A percentile compares a stretch with the other conserved stretches of the same genome.
Conservation (phyloP, 2,329 filamentous ascomycete species). For the Elsinoe arachidis region DNA sequence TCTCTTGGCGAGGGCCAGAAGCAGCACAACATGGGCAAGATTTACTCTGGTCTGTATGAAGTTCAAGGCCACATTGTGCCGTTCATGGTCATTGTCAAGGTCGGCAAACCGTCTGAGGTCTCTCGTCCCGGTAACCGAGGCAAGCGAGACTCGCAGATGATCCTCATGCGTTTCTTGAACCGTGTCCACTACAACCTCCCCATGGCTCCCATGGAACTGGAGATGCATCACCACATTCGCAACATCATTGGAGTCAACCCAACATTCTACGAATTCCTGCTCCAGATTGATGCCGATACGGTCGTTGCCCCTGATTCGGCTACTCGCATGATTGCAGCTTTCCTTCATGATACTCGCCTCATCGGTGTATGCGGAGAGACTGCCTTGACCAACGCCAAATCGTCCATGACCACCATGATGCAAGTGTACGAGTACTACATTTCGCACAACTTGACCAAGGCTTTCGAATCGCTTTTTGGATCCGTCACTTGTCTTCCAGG, state of each 20-base stretch:
- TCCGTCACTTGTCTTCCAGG: conserved; percentile 95
- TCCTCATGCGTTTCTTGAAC: conserved; percentile 98
- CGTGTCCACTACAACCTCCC: conserved; percentile 94
- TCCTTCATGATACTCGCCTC: conserved; percentile 84
- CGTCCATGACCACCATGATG: conserved; percentile 95
- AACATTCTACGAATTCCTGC: conserved; percentile 92
- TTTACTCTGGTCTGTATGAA: conserved; percentile 96
- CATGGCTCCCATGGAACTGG: conserved; percentile 93
- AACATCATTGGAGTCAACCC: conserved; percentile 99
- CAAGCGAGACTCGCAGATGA: conserved; percentile 98
- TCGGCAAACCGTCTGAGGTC: conserved; percentile 76
- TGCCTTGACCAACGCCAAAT: conserved; percentile 81
- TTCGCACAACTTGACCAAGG: conserved; percentile 92
- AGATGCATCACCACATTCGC: conserved; percentile 97
- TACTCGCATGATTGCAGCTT: conserved; percentile 83
- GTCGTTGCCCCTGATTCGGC: conserved; percentile 83
- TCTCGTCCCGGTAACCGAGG: conserved; percentile 81
- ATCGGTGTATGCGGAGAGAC: conserved; percentile 95
- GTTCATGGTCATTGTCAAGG: conserved; percentile 93
- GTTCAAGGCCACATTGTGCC: conserved; percentile 97
- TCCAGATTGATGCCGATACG: conserved; percentile 96
- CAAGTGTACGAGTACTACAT: conserved; percentile 99
- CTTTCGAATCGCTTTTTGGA: conserved; percentile 93
- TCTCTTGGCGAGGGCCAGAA: conserved; percentile 90
- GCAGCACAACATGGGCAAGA: conserved; percentile 99